Percentiles rank a stretch among this genome's conserved stretches.
phyloP scores from a whole-genome alignment of 192 early-diverging fungal species.

The Phycomyces nitens region DNA sequence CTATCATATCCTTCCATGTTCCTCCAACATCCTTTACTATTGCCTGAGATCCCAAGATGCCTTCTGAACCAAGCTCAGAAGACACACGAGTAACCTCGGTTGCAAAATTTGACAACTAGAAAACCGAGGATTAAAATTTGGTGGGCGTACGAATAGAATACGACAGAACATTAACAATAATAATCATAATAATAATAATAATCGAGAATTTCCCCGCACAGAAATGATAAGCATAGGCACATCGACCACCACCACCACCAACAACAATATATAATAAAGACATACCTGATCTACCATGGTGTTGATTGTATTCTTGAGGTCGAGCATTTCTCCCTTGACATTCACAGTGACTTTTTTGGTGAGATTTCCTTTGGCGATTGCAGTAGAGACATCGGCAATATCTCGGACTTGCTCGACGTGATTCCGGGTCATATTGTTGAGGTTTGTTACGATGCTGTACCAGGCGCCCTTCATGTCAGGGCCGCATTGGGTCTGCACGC shows the following conservation, averaged over 20 bases:
- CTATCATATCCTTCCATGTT: constrained; percentile 57
- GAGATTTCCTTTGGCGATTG: constrained; percentile 55
- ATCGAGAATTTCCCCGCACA: constrained; percentile 54
- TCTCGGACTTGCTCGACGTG: constrained; percentile 58
- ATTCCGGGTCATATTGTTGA: constrained; percentile 59
- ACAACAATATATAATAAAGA: neutral
- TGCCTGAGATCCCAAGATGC: constrained; percentile 53
- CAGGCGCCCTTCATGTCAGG: constrained; percentile 43
- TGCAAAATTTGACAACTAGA: constrained; percentile 43
- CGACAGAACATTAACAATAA: neutral
- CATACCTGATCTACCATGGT: constrained; percentile 40
- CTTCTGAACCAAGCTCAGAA: constrained; percentile 57
- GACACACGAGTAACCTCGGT: constrained; percentile 57
- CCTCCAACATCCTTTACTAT: constrained; percentile 53
- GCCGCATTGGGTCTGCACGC: constrained; percentile 52
- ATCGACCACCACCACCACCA: constrained; percentile 39
- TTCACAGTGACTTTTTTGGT: constrained; percentile 57
- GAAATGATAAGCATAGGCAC: constrained; percentile 10
- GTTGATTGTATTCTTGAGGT: constrained; percentile 55
- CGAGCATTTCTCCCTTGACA: constrained; percentile 55
- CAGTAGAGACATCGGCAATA: constrained; percentile 59
- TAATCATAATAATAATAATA: neutral
- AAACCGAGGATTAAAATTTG: too few species aligned
- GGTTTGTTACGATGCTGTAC: constrained; percentile 50
- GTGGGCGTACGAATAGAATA: too few species aligned